Base-by-base conservation (phyloP, 805 yeast species). In the Saccharomycopsis sp. region DNA sequence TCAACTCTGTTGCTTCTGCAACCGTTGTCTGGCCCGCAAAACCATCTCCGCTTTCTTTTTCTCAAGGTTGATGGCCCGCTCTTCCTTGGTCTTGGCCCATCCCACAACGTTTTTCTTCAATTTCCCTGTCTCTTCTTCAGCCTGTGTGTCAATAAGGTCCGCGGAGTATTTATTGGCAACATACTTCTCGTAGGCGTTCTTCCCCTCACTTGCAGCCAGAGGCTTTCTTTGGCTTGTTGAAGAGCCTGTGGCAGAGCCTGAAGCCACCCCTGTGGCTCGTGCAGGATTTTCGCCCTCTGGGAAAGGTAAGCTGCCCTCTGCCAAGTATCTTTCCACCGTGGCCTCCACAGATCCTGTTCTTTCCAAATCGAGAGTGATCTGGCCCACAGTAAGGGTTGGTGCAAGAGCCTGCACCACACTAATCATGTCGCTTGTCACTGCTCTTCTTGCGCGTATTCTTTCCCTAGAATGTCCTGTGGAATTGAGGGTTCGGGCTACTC, bases 331-430 rank as follows among this genome's bases (percentile, higher is more conserved):
- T 54, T 90, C 88, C 8, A 91, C 84, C 0, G 98, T 91, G 7
- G 71, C 79, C 68, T 89, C 91, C 1, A 91, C 91, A 5, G 87
- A 84, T 0, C 96, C 95, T 0, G 94, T 82, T 59, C 81, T 75
- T 65, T 84, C 83, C 61, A 94, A 77, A 68, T 87, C 96, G 61
- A 77, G 75, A 61, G 84, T 76, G 61, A 94, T 89, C 67, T 88
- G 95, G 5, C 80, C 87, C 2, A 72, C 78, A 1, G 87, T 76
- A 34, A 89, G 72, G 20, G 76, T 75, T 2, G 97, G 97, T 0
- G 91, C 96, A 57, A 92, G 75, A 48, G 90, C 83, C 64, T 83
- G 87, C 1, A 92, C 97, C 0, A 88, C 84, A 62, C 87, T 94
- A 50, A 92, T 77, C 98, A 92, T 92, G 58, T 80, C 81, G 3